Evolutionary conservation across 768 basidiomycete genomes (phyloP).

Genomic region (Galerina marginata): DNA sequence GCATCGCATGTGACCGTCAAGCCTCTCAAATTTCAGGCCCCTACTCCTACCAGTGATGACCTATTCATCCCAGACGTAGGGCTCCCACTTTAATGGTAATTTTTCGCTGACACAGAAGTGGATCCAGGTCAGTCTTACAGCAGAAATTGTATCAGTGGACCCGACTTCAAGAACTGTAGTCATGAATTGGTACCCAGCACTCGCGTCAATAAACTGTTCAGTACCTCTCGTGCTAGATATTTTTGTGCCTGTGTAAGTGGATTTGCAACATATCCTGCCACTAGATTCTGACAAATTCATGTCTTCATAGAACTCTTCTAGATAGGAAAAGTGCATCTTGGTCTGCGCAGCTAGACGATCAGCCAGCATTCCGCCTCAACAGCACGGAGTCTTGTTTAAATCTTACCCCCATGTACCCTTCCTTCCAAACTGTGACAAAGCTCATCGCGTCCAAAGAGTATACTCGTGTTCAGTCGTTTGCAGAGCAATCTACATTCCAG

Average conservation of each 20-base stretch:
- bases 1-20: not conserved
- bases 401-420: not conserved
- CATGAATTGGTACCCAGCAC: constrained; percentile 9
- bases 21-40: not conserved
- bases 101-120: no score
- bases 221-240: not conserved
- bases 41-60: not conserved
- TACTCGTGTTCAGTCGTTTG: no score
- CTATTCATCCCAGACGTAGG: not conserved
- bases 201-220: not conserved
- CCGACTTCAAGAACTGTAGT: not conserved
- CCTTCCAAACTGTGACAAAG: constrained; percentile 8
- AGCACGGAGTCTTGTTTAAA: not conserved
- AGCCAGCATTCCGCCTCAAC: not conserved
- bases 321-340: not conserved
- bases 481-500: not conserved
- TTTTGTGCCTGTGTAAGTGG: not conserved
- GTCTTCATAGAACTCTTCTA: not conserved
- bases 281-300: not conserved
- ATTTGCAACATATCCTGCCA: not conserved
- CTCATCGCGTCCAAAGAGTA: not conserved
- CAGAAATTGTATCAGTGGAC: constrained; percentile 1
- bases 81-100: no score
- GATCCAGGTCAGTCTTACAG: not conserved
- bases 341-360: not conserved